Percentiles rank a stretch among this genome's conserved stretches.
Evolutionary conservation across 345 rosid genomes (phyloP).

Genomic region (Salix udensis): DNA sequence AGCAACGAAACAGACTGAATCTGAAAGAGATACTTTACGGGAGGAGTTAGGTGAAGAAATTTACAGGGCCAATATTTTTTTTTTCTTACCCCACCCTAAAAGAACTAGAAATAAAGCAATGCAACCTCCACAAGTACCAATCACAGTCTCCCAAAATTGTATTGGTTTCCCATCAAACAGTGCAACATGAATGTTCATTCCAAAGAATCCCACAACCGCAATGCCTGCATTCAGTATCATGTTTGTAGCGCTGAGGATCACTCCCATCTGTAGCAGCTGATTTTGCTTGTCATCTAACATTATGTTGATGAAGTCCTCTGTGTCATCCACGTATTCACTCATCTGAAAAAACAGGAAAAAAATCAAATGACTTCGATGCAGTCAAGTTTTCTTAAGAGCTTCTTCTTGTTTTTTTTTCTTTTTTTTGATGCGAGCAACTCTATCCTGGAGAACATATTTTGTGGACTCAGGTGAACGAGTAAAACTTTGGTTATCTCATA

Average conservation of each 20-base stretch:
- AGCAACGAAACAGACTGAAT: no score
- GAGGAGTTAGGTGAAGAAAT: neutral
- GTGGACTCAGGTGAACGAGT: fast-evolving
- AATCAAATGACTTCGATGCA: neutral
- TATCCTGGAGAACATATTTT: no score
- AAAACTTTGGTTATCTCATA: fast-evolving
- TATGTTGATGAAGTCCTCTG: constrained; percentile 55
- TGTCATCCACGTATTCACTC: constrained; percentile 52
- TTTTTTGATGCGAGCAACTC: no score
- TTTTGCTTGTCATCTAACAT: constrained; percentile 55
- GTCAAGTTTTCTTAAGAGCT: neutral
- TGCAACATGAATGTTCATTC: constrained; percentile 42
- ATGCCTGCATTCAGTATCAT: constrained; percentile 48
- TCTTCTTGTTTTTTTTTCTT: no score
- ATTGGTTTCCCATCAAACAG: constrained; percentile 27
- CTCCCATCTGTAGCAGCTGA: constrained; percentile 50
- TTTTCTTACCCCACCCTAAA: constrained; percentile 43
- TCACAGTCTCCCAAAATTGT: constrained; percentile 38
- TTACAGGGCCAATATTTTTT: constrained; percentile 33
- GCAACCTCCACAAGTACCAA: constrained; percentile 32
- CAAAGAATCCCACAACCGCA: constrained; percentile 43
- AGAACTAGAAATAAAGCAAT: constrained; percentile 29
- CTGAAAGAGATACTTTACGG: no score
- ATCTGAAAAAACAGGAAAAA: constrained; percentile 21
- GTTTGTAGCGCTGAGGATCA: constrained; percentile 41